These are phyloP conservation scores for Phytophthora macrochlamydospora DNA, from an alignment of 352 stramenopile genomes.

Conservation along the genomic window DNA sequence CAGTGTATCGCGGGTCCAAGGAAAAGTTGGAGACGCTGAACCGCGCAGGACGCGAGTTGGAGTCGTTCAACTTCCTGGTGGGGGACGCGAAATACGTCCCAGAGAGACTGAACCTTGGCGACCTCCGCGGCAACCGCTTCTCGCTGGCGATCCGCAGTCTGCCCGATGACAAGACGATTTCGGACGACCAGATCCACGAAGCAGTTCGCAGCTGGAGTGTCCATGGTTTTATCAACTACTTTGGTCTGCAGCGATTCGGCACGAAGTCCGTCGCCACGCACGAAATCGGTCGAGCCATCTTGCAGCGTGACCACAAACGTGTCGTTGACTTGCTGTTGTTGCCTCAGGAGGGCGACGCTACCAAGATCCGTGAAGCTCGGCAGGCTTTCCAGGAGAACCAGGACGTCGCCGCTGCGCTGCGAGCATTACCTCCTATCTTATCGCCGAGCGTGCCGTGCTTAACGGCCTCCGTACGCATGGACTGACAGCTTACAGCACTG, in stretches of 20 bases:
- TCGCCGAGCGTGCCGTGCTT: constrained; percentile 77
- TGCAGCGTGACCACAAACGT: constrained; percentile 92
- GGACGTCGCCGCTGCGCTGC: constrained; percentile 60
- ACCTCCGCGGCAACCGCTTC: constrained; percentile 95
- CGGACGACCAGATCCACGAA: constrained; percentile 62
- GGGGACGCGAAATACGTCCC: constrained; percentile 93
- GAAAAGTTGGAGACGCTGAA: constrained; percentile 87
- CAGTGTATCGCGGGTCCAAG: constrained; percentile 80
- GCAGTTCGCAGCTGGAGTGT: constrained; percentile 75
- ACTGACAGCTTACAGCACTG: constrained; percentile 55
- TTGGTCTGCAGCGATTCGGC: constrained; percentile 97
- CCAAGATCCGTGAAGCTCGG: constrained; percentile 73
- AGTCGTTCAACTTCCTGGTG: constrained; percentile 91
- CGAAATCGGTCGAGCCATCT: constrained; percentile 92
- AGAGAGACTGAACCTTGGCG: constrained; percentile 92
- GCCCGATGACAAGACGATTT: constrained; percentile 52
- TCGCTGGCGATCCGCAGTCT: constrained; percentile 95
- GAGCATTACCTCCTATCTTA: constrained; percentile 76
- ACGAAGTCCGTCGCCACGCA: constrained; percentile 89
- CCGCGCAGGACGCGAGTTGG: constrained; percentile 55
- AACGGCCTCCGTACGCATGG: constrained; percentile 68
- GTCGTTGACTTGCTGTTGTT: constrained; percentile 92
- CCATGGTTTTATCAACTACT: constrained; percentile 98
- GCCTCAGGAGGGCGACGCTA: constrained; percentile 77
- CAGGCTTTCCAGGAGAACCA: constrained; percentile 68